Percentiles rank a stretch among this genome's conserved stretches.
Conservation (phyloP, 371 early-diverging fungal genomes). For the Blakeslea trispora region DNA sequence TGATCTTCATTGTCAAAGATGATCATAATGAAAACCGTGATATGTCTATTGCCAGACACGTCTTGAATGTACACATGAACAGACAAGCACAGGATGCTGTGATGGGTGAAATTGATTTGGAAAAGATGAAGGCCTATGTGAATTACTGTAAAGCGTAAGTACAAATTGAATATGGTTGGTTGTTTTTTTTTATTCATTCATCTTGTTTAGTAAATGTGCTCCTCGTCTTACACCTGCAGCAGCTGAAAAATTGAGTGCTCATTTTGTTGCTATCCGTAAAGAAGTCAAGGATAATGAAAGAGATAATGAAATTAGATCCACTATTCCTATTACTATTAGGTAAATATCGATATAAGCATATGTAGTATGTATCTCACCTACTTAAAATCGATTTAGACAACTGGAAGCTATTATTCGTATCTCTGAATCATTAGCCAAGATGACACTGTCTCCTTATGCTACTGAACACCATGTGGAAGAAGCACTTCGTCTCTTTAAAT, state of each 20-base stretch:
- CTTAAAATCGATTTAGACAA: too few relatives aligned
- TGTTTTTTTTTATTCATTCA: background rate
- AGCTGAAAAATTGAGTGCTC: conserved; percentile 88
- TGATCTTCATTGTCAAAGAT: conserved; percentile 97
- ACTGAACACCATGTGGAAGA: conserved; percentile 96
- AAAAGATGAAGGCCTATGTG: conserved; percentile 93
- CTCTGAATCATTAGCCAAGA: conserved; percentile 98
- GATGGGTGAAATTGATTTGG: conserved; percentile 83
- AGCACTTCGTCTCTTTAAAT: conserved; percentile 97
- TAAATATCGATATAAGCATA: conserved; percentile 13
- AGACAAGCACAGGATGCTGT: conserved; percentile 62
- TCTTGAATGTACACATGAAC: conserved; percentile 90
- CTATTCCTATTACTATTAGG: conserved; percentile 99
- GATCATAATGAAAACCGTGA: conserved; percentile 85
- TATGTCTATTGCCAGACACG: conserved; percentile 91
- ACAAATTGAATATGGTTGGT: background rate
- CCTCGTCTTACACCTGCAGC: conserved; percentile 89
- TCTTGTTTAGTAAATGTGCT: conserved; percentile 77
- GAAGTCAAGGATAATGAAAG: conserved; percentile 84
- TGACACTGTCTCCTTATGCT: conserved; percentile 90
- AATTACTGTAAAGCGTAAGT: conserved; percentile 89
- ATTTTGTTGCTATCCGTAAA: conserved; percentile 94
- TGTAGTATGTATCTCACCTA: too few relatives aligned
- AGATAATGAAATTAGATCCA: conserved; percentile 72
- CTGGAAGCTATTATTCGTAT: conserved; percentile 99